phyloP scores from a whole-genome alignment of 2,329 filamentous ascomycete species.

The Xylaria arbuscula region DNA sequence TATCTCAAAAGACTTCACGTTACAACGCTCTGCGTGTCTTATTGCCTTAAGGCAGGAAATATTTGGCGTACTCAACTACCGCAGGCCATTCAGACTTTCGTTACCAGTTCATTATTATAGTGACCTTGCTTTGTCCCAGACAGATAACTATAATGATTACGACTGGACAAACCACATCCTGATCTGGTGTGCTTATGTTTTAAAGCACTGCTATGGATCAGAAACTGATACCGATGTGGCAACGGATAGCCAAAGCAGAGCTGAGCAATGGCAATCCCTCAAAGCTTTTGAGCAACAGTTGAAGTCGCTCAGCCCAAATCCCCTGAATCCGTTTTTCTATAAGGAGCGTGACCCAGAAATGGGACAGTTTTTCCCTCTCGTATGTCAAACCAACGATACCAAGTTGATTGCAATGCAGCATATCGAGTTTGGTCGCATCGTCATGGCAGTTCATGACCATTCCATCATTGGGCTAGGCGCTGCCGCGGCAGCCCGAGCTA shows the following conservation, averaged over 20 bases:
- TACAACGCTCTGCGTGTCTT: conserved; percentile 11
- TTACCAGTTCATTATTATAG: neutral
- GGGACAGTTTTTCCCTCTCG: conserved; percentile 8
- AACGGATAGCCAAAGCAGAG: neutral
- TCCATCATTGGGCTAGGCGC: conserved; percentile 5
- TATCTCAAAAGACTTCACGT: neutral
- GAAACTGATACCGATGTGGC: neutral
- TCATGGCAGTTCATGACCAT: conserved; percentile 3
- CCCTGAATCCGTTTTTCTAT: conserved; percentile 4
- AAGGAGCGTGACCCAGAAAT: conserved; percentile 8
- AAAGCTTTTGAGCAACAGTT: conserved; percentile 10
- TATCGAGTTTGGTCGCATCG: conserved; percentile 9
- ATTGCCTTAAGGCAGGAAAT: conserved; percentile 10
- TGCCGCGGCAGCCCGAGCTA: conserved; percentile 6
- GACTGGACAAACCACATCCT: conserved; percentile 14
- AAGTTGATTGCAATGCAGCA: conserved; percentile 11
- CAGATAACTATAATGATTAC: conserved; percentile 6
- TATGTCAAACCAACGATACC: conserved; percentile 6
- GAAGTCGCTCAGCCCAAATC: neutral
- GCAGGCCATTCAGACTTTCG: conserved; percentile 5
- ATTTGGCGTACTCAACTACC: neutral
- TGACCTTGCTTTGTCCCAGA: conserved; percentile 2
- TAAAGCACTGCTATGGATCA: conserved; percentile 8
- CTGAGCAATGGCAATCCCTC: neutral
- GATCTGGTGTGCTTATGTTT: conserved; percentile 7